Evolutionary conservation across 805 yeast genomes (phyloP).

Genomic region (Millerozyma miso): DNA sequence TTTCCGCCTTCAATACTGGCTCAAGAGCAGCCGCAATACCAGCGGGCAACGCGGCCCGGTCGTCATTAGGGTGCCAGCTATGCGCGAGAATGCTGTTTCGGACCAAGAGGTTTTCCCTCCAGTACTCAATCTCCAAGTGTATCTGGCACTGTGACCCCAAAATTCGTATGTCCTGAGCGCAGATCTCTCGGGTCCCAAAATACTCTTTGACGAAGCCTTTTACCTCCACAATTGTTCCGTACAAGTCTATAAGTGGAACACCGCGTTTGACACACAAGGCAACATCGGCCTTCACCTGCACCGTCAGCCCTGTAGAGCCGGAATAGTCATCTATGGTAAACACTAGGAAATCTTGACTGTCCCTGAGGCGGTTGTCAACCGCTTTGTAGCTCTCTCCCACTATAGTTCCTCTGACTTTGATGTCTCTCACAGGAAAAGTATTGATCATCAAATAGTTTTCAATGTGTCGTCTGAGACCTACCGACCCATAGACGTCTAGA

Average conservation of each 20-base stretch:
- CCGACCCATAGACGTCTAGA: conserved; percentile 15
- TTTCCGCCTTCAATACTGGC: background rate
- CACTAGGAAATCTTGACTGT: conserved; percentile 10
- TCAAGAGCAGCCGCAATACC: background rate
- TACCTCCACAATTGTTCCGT: conserved; percentile 24
- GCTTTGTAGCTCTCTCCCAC: conserved; percentile 18
- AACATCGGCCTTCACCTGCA: conserved; percentile 18
- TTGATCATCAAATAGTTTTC: conserved; percentile 16
- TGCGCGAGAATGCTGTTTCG: conserved; percentile 12
- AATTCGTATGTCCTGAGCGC: conserved; percentile 8
- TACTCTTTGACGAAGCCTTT: conserved; percentile 11
- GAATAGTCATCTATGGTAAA: conserved; percentile 34
- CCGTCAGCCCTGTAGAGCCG: conserved; percentile 19
- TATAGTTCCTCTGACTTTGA: conserved; percentile 26
- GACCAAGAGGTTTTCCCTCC: conserved; percentile 22
- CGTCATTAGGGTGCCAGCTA: conserved; percentile 24
- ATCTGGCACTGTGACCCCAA: conserved; percentile 16
- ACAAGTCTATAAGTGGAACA: conserved; percentile 12
- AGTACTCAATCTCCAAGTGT: conserved; percentile 22
- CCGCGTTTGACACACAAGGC: conserved; percentile 11
- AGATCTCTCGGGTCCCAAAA: conserved; percentile 8
- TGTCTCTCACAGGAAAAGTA: conserved; percentile 30
- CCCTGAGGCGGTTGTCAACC: conserved; percentile 1
- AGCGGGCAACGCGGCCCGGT: conserved; percentile 2
- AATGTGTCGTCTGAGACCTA: conserved; percentile 7